Evolutionary conservation across 164 flowering plant species (phyloP).

Genomic region (Cinnamomum micranthum): DNA sequence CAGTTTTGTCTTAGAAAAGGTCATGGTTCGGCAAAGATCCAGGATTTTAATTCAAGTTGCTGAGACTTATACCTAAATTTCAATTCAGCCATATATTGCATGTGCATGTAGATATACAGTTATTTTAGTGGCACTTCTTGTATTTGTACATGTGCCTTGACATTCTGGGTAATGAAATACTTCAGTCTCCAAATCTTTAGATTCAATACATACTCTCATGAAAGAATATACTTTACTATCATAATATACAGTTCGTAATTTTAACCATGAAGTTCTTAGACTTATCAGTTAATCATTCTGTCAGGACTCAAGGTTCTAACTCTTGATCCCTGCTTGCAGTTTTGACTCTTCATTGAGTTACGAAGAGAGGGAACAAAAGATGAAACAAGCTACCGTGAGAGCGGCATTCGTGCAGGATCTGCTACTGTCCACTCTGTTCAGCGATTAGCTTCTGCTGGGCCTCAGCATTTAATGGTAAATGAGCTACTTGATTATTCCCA

Average conservation of each 20-base stretch:
- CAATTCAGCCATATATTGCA: not conserved
- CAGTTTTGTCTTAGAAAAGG: no score
- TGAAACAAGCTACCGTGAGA: slow-evolving; percentile 60
- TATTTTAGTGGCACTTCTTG: not conserved
- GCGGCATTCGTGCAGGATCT: slow-evolving; percentile 74
- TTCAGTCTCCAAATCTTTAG: not conserved
- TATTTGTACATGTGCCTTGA: not conserved
- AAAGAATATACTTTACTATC: no score
- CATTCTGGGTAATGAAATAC: not conserved
- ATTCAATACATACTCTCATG: not conserved
- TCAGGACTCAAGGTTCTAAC: not conserved
- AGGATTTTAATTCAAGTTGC: not conserved
- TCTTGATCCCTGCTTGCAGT: slow-evolving; percentile 34
- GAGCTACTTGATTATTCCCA: not conserved
- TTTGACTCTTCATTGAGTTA: slow-evolving; percentile 61
- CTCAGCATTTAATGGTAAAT: not conserved
- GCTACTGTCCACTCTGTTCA: slow-evolving; percentile 53
- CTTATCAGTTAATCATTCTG: not conserved
- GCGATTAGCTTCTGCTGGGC: slow-evolving; percentile 30
- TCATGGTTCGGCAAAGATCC: not conserved
- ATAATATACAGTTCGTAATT: not conserved
- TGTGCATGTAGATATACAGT: not conserved
- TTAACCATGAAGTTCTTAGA: not conserved
- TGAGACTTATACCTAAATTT: not conserved
- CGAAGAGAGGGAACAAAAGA: slow-evolving; percentile 74